Evolutionary conservation across 2,329 filamentous ascomycete species (phyloP).

Genomic region (Verticillium zaregamsianum): DNA sequence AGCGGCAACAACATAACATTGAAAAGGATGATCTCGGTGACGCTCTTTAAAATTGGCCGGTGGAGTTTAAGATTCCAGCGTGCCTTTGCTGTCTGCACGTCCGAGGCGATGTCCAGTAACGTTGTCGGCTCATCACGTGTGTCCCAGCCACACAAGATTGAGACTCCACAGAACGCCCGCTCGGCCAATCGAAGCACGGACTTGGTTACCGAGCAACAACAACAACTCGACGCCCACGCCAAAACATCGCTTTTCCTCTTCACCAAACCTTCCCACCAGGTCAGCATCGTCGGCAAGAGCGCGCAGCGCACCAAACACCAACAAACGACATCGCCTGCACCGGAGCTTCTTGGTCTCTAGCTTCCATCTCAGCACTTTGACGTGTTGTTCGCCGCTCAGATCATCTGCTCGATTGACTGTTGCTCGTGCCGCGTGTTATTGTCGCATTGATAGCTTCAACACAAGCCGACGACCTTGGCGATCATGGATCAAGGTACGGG

Average conservation of each 20-base stretch:
- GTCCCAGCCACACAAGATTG: neutral
- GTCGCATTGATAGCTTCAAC: slow-evolving; percentile 11
- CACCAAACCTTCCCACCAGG: slow-evolving; percentile 1
- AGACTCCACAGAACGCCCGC: neutral
- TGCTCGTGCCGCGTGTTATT: slow-evolving; percentile 12
- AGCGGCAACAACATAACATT: neutral
- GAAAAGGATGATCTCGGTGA: neutral
- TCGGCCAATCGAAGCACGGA: neutral
- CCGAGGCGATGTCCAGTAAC: neutral
- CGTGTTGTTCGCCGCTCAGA: neutral
- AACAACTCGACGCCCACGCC: slow-evolving; percentile 4
- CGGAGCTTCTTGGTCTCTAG: neutral
- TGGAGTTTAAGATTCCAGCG: neutral
- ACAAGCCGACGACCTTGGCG: neutral
- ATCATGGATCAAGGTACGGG: slow-evolving; percentile 13
- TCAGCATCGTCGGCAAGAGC: slow-evolving; percentile 1
- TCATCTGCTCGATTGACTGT: neutral
- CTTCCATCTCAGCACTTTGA: neutral
- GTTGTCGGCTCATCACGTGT: slow-evolving; percentile 2
- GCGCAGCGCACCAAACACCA: slow-evolving; percentile 2
- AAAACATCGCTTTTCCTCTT: slow-evolving; percentile 3
- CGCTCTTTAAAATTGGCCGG: neutral
- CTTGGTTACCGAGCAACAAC: slow-evolving; percentile 5
- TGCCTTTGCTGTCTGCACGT: neutral
- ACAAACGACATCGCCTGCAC: neutral